Conservation (phyloP, 176 grass and related monocot species). For the Poa pratensis region DNA sequence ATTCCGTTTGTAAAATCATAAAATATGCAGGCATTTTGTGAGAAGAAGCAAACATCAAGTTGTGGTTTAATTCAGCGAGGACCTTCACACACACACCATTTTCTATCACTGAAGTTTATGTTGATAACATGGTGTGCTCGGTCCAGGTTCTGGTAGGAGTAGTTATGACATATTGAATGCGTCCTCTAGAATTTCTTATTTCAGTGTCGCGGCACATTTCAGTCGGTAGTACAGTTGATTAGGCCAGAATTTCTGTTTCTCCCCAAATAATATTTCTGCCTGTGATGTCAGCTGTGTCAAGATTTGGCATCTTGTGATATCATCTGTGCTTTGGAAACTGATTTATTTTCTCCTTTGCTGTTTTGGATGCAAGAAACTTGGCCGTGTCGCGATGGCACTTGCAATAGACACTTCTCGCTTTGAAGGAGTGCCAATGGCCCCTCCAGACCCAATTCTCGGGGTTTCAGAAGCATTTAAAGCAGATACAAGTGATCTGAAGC, state of each 20-base stretch:
- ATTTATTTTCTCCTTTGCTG: slow-evolving; percentile 17
- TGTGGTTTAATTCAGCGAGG: background rate
- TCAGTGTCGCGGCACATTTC: background rate
- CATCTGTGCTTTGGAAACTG: slow-evolving; percentile 14
- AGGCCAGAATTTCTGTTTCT: background rate
- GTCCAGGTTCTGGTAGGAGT: background rate
- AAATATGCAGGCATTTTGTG: background rate
- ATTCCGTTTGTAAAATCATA: background rate
- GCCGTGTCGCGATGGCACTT: slow-evolving; percentile 60
- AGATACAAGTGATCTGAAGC: slow-evolving; percentile 81
- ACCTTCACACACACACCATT: background rate
- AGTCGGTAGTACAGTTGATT: background rate
- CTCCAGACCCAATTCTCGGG: slow-evolving; percentile 94
- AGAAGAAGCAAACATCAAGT: background rate
- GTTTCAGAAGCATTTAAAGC: slow-evolving; percentile 93
- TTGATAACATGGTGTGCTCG: background rate
- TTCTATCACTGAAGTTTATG: background rate
- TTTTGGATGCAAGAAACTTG: slow-evolving; percentile 50
- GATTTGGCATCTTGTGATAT: background rate
- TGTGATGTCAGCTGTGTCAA: background rate
- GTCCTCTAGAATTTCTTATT: background rate
- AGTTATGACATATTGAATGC: background rate
- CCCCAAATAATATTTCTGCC: background rate
- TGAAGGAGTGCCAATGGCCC: slow-evolving; percentile 88
- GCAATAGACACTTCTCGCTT: slow-evolving; percentile 82